Evolutionary conservation across 306 rosid genomes (phyloP).

Genomic region (Lithocarpus polystachyus): DNA sequence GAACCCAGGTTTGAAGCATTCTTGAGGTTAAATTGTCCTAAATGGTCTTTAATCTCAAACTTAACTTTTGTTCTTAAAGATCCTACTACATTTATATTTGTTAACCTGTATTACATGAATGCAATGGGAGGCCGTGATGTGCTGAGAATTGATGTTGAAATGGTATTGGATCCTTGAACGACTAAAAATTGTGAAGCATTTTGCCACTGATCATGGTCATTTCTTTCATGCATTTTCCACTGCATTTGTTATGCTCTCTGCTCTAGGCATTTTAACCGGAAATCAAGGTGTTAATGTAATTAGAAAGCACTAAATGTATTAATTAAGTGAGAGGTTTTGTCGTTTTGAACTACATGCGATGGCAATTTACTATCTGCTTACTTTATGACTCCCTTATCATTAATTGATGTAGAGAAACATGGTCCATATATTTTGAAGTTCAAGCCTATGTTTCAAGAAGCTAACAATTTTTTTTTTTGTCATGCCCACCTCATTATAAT

Average conservation of each 20-base stretch:
- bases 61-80: constrained; percentile 26
- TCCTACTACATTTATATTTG: constrained; percentile 18
- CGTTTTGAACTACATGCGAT: no score
- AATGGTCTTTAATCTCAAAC: constrained; percentile 12
- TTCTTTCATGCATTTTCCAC: constrained; percentile 34
- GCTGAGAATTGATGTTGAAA: constrained; percentile 30
- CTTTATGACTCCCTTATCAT: no score
- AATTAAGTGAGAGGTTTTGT: neutral
- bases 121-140: constrained; percentile 28
- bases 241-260: constrained; percentile 37
- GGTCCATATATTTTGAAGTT: no score
- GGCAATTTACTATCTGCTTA: no score
- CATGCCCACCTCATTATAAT: no score
- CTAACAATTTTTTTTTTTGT: no score
- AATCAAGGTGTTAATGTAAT: constrained; percentile 19
- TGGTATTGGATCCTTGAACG: constrained; percentile 25
- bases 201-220: constrained; percentile 11
- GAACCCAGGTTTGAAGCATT: constrained; percentile 24
- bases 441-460: no score
- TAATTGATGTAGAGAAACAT: no score
- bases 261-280: constrained; percentile 5
- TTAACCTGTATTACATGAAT: constrained; percentile 21
- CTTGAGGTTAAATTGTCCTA: constrained; percentile 24
- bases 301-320: constrained; percentile 22
- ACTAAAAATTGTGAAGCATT: neutral